A percentile compares a stretch with the other conserved stretches of the same genome.
phyloP scores from a whole-genome alignment of 2,329 filamentous ascomycete genomes.

The Keithomyces neogunnii region DNA sequence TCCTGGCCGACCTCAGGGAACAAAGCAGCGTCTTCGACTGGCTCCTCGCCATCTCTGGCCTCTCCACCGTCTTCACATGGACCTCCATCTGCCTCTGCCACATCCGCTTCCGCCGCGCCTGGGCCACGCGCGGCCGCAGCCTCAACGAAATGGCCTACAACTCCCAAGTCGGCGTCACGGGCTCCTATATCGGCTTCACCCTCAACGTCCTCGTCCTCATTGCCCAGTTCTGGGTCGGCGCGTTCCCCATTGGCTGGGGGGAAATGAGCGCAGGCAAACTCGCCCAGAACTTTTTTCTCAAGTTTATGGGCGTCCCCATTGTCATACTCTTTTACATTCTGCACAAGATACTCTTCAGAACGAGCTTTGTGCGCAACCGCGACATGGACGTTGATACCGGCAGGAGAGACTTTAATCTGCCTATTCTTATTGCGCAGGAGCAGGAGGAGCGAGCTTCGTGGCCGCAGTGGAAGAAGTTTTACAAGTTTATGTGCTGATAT shows the following conservation, averaged over 20 bases:
- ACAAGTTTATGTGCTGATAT: conserved; percentile 60
- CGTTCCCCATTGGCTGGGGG: conserved; percentile 60
- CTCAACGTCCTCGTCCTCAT: conserved; percentile 70
- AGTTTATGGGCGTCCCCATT: conserved; percentile 63
- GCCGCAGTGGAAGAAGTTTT: conserved; percentile 70
- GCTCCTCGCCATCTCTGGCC: conserved; percentile 67
- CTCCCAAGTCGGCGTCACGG: conserved; percentile 68
- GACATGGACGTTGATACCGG: conserved; percentile 88
- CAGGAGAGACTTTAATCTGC: conserved; percentile 74
- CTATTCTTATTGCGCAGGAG: conserved; percentile 72
- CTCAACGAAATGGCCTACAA: conserved; percentile 72
- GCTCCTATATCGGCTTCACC: conserved; percentile 70
- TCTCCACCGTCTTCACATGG: conserved; percentile 73
- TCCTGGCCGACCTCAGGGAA: conserved; percentile 54
- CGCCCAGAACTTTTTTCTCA: conserved; percentile 62
- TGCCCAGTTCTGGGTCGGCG: conserved; percentile 83
- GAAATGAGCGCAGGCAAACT: conserved; percentile 34
- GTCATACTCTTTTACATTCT: conserved; percentile 58
- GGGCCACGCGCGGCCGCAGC: conserved; percentile 59
- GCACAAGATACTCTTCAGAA: conserved; percentile 70
- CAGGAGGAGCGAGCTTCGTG: conserved; percentile 61
- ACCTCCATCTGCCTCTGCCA: conserved; percentile 80
- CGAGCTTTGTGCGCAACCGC: conserved; percentile 53
- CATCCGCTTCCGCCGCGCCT: conserved; percentile 83
- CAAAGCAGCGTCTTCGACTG: conserved; percentile 64